Percentiles rank a stretch among this genome's conserved stretches.
Evolutionary conservation across 495 filamentous ascomycete genomes (phyloP).

Genomic region (Wilcoxina mikolae): DNA sequence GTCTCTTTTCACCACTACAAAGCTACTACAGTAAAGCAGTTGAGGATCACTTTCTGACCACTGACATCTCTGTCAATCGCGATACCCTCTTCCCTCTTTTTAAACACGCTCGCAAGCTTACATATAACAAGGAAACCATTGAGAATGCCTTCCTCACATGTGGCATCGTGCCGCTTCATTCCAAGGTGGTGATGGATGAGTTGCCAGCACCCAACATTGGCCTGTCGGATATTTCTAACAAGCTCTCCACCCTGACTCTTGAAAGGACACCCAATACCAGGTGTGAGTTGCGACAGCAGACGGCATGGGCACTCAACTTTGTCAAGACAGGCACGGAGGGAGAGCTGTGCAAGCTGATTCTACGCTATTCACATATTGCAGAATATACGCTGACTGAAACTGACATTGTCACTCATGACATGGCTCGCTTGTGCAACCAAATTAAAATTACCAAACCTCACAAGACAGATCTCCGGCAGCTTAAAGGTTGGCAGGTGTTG

Average conservation of each 20-base stretch:
- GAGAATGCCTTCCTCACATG: conserved; percentile 4
- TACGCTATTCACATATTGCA: not conserved
- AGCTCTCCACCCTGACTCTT: not conserved
- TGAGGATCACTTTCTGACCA: conserved; percentile 4
- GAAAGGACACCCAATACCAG: not conserved
- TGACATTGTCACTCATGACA: not conserved
- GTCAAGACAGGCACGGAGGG: not conserved
- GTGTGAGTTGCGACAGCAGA: no score
- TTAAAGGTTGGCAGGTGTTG: no score
- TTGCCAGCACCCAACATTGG: no score
- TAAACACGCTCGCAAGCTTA: not conserved
- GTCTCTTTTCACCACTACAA: no score
- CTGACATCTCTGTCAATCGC: not conserved
- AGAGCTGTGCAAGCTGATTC: not conserved
- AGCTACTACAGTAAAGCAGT: conserved; percentile 6
- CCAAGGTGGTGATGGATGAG: no score
- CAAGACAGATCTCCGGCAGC: no score
- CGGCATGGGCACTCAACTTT: not conserved
- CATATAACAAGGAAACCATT: conserved; percentile 8
- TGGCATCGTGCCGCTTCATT: conserved; percentile 1
- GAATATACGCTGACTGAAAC: not conserved
- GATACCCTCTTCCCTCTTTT: conserved; percentile 8
- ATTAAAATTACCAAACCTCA: no score
- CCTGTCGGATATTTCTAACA: no score
- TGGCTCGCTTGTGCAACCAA: no score